Evolutionary conservation across 2,329 filamentous ascomycete species (phyloP).

Genomic region (Fusarium nematophilum): DNA sequence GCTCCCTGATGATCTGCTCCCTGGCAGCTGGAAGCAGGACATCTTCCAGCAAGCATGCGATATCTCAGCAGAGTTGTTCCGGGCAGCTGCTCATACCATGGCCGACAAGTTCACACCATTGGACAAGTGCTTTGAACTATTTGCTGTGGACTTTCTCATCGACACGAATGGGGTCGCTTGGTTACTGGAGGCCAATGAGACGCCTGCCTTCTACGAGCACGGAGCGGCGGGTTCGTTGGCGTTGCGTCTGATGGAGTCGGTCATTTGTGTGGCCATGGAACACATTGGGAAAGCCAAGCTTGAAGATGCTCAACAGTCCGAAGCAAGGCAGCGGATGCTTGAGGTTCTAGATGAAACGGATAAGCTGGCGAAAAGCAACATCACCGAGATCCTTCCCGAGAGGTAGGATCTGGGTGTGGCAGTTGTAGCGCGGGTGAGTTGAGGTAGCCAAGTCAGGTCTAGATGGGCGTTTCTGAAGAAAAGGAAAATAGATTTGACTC

Average conservation of each 20-base stretch:
- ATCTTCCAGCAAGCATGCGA: slow-evolving; percentile 51
- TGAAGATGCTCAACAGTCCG: neutral
- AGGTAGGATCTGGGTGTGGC: slow-evolving; percentile 46
- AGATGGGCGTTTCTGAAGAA: no score
- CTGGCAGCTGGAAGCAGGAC: slow-evolving; percentile 47
- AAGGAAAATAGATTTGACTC: no score
- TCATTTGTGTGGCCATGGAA: slow-evolving; percentile 49
- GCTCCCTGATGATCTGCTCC: slow-evolving; percentile 43
- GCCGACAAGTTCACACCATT: slow-evolving; percentile 52
- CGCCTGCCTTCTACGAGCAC: slow-evolving; percentile 52
- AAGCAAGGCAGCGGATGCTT: slow-evolving; percentile 19
- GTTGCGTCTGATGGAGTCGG: slow-evolving; percentile 50
- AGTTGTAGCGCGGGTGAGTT: no score
- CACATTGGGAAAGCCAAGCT: slow-evolving; percentile 44
- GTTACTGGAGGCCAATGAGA: slow-evolving; percentile 54
- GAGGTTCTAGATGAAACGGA: slow-evolving; percentile 36
- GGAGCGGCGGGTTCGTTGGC: slow-evolving; percentile 49
- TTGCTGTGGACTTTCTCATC: slow-evolving; percentile 51
- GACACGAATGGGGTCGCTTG: slow-evolving; percentile 48
- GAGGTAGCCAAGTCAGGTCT: no score
- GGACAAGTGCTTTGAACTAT: slow-evolving; percentile 53
- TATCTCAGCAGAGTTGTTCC: slow-evolving; percentile 49
- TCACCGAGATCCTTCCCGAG: slow-evolving; percentile 37
- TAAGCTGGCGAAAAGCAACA: slow-evolving; percentile 38
- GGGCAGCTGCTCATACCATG: slow-evolving; percentile 51